Base-by-base conservation (phyloP, 345 rosid genomes). In the Bruguiera gymnorhiza region DNA sequence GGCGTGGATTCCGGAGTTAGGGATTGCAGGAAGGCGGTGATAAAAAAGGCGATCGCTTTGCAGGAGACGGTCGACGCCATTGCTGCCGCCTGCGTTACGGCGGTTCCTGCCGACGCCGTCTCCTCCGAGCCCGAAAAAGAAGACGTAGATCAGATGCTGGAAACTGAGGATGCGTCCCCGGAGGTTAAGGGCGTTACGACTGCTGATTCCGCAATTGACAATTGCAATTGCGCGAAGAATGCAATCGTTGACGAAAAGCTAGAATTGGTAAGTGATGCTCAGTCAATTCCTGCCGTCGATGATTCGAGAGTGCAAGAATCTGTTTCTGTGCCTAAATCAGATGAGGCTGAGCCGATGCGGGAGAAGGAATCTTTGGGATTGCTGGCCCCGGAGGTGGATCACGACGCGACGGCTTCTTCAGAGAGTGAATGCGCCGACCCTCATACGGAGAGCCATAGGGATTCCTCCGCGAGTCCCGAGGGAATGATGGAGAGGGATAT, bases 1-100 rank as follows among this genome's bases (percentile, higher is more conserved):
- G 89, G 92, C 4, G 82, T 86, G 27, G 90, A 83, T 66, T 63
- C 73, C 8, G 88, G 88, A 0, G 89, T 89, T 24, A 80, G 92
- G 80, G 89, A 83, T 55, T 86, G 16, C 65, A 81, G 92, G 73
- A 85, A 79, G 75, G 64, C 82, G 34, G 86, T 80, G n/a, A 87
- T 78, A 64, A 78, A 72, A 75, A 87, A 69, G 72, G 84, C 76
- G 24, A 89, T 89, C 26, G 79, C 78, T 19, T 55, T 89, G 76
- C 95, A 87, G 70, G 95, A 89, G 71, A 39, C 21, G 11, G 65
- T 87, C 8, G 95, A 89, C 10, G 34, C 21, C 6, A 21, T 34
- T 16, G 74, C 10, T 1, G 60, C 29, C 0, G 54, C 13, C 21
- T 21, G 20, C 13, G 20, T 55, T 48, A 68, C n/a, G 20, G 57